A percentile compares a stretch with the other conserved stretches of the same genome.
Conservation (phyloP, 345 rosid species). For the sweet orange (Citrus sinensis) region DVS_A1.0 CM039165.1:19565501-19566000, state of each 20-base stretch:
- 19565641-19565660: constrained; percentile 53
- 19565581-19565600: constrained; percentile 58
- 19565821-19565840: no score
- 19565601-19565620: constrained; percentile 80
- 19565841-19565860: no score
- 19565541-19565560: constrained; percentile 78
- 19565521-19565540: constrained; percentile 81
- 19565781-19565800: background rate
- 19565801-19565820: background rate
- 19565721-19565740: background rate
- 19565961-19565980: no score
- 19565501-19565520: constrained; percentile 51
- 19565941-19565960: background rate
- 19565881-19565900: no score
- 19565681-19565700: fast-evolving
- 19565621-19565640: constrained; percentile 64
- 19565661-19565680: background rate
- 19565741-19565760: background rate
- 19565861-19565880: no score
- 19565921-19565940: no score
- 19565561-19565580: constrained; percentile 72
- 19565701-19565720: no score
- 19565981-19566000: no score
- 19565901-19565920: no score
- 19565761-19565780: background rate